A percentile compares a stretch with the other conserved stretches of the same genome.
Evolutionary conservation across 106 monocot genomes (phyloP).

Genomic region (Apostasia shenzhenica): DNA sequence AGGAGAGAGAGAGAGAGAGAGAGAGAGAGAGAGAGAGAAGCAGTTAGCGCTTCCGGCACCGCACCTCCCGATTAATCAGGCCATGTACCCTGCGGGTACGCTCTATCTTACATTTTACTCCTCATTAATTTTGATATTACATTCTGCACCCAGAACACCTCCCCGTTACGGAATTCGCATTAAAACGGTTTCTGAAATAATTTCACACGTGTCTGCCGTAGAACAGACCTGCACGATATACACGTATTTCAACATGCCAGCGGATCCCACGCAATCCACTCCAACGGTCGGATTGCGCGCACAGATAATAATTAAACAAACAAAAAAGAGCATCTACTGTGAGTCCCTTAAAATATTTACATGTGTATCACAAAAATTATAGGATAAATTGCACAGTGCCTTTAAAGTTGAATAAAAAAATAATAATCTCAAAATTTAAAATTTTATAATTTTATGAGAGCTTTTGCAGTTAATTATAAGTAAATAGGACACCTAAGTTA

Average conservation of each 20-base stretch:
- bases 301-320: too few relatives aligned
- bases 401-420: too few relatives aligned
- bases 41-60: background rate
- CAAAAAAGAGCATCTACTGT: too few relatives aligned
- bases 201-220: background rate
- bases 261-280: background rate
- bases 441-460: too few relatives aligned
- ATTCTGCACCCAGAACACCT: background rate
- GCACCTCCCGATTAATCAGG: slow-evolving; percentile 2
- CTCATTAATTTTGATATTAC: slow-evolving; percentile 3
- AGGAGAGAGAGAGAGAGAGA: background rate
- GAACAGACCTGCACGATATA: background rate
- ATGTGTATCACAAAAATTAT: too few relatives aligned
- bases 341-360: too few relatives aligned
- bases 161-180: background rate
- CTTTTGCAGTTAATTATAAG: too few relatives aligned
- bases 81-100: slow-evolving; percentile 9
- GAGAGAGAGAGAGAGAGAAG: background rate
- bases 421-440: too few relatives aligned
- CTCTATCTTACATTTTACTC: background rate
- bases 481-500: too few relatives aligned
- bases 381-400: too few relatives aligned
- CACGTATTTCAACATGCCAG: background rate
- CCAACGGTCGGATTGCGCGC: too few relatives aligned
- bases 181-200: background rate